Evolutionary conservation across 2,329 filamentous ascomycete species (phyloP).

Genomic region (Monosporascus ibericus): DNA sequence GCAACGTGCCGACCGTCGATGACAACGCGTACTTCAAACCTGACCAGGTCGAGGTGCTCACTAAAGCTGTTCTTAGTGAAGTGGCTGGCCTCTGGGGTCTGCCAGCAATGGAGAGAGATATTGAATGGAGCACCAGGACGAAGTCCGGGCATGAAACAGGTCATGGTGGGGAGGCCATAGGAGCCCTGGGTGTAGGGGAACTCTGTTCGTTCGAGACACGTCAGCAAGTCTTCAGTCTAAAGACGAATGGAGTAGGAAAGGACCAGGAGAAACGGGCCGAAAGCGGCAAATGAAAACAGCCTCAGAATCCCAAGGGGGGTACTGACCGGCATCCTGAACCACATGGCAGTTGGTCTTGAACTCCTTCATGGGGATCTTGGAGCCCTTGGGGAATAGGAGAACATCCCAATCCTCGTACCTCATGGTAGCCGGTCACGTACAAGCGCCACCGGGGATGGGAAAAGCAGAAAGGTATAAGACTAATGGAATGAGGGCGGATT

Average conservation of each 20-base stretch:
- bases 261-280: neutral
- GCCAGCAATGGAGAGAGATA: conserved; percentile 72
- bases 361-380: conserved; percentile 68
- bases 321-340: conserved; percentile 44
- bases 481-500: conserved; percentile 12
- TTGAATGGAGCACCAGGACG: conserved; percentile 53
- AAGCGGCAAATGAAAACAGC: too few species aligned
- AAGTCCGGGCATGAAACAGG: conserved; percentile 65
- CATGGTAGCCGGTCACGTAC: conserved; percentile 46
- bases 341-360: conserved; percentile 75
- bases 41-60: conserved; percentile 48
- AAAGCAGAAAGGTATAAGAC: conserved; percentile 8
- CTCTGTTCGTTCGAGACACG: conserved; percentile 29
- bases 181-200: conserved; percentile 44
- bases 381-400: conserved; percentile 65
- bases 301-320: too few species aligned
- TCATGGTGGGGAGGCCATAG: conserved; percentile 57
- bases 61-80: conserved; percentile 46
- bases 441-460: conserved; percentile 14
- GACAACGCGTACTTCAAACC: conserved; percentile 61
- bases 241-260: neutral
- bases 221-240: conserved; percentile 3
- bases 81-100: conserved; percentile 51
- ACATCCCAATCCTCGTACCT: conserved; percentile 84
- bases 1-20: conserved; percentile 61